A percentile compares a stretch with the other conserved stretches of the same genome.
These are phyloP conservation scores for Thalassiosira profunda DNA, from an alignment of 108 stramenopile genomes.

Conservation along the genomic window DNA sequence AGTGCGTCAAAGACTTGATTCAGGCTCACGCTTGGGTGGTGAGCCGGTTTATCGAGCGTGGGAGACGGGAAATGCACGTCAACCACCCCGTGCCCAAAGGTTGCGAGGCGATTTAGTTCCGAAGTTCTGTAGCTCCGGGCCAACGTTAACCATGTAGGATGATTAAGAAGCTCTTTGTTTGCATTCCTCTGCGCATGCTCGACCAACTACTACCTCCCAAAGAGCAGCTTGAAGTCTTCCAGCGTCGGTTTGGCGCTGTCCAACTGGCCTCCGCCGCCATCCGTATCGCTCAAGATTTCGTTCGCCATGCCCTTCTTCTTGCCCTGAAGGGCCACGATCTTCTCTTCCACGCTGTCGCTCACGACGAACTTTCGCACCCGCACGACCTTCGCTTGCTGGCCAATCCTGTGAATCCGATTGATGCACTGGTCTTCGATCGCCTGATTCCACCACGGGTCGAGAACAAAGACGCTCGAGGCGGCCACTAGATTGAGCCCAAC, in stretches of 20 bases:
- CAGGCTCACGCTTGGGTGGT: not conserved
- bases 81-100: not conserved
- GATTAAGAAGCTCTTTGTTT: too few relatives aligned
- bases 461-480: slow-evolving; percentile 93
- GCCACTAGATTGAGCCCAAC: slow-evolving; percentile 96
- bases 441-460: slow-evolving; percentile 94
- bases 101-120: too few relatives aligned
- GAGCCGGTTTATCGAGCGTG: not conserved
- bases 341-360: slow-evolving; percentile 97
- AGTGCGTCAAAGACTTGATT: not conserved
- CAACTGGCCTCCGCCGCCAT: slow-evolving; percentile 20
- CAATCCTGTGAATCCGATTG: slow-evolving; percentile 97
- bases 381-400: slow-evolving; percentile 94
- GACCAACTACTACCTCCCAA: slow-evolving; percentile 48
- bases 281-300: slow-evolving; percentile 52
- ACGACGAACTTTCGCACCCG: slow-evolving; percentile 97
- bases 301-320: slow-evolving; percentile 92
- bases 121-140: too few relatives aligned
- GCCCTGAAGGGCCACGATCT: slow-evolving; percentile 97
- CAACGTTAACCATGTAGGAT: too few relatives aligned
- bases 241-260: slow-evolving; percentile 64
- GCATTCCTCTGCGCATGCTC: too few relatives aligned
- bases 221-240: slow-evolving; percentile 81
- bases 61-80: not conserved
- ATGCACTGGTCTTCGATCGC: slow-evolving; percentile 98